phyloP scores from a whole-genome alignment of 495 filamentous ascomycete species.

The Usnea hakonensis region DNA sequence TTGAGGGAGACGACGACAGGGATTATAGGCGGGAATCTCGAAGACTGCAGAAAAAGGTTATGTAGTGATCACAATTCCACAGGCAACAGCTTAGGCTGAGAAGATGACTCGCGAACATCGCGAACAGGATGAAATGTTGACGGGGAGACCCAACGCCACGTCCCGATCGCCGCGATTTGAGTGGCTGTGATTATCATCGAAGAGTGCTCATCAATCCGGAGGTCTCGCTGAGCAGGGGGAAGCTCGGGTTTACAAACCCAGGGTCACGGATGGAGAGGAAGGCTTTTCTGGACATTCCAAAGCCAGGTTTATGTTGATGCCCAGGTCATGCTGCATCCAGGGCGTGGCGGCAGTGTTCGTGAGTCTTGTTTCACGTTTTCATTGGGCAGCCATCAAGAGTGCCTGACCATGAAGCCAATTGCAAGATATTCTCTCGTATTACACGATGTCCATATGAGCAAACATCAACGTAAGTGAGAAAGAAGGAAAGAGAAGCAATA shows the following conservation, averaged over 20 bases:
- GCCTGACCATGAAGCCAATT: neutral
- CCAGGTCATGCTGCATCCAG: neutral
- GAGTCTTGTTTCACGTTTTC: neutral
- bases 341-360: neutral
- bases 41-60: constrained; percentile 35
- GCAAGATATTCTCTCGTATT: neutral
- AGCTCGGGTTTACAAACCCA: neutral
- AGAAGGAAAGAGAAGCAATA: no score
- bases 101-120: neutral
- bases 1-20: constrained; percentile 84
- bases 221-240: neutral
- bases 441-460: neutral
- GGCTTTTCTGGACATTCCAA: neutral
- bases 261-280: neutral
- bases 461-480: no score
- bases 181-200: neutral
- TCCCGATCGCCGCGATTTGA: neutral
- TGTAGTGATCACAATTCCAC: constrained; percentile 15
- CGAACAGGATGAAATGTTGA: neutral
- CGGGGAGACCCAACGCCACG: neutral
- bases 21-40: constrained; percentile 53
- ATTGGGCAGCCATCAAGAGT: neutral
- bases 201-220: neutral
- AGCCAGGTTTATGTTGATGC: neutral
- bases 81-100: neutral